Base-by-base conservation (phyloP, 192 early-diverging fungal species). In the Backusella luteola region DNA sequence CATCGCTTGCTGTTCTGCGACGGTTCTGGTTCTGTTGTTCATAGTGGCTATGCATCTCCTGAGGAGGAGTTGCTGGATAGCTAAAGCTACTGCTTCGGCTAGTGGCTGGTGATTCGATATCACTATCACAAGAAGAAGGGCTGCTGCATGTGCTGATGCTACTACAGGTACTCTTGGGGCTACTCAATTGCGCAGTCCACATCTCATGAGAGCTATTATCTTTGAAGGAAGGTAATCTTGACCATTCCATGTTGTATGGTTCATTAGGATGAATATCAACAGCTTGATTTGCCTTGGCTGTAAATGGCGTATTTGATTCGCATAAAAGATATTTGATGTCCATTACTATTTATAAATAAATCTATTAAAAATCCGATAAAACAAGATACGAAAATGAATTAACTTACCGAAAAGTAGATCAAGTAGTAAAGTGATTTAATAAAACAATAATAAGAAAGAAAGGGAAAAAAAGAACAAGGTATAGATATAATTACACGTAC, bases 281-380 rank as follows among this genome's bases (percentile, higher is more conserved):
- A 6, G 44, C 17, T 21, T 69, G 68, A 19, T 41, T 41, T 41
- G 36, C n/a, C n/a, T 49, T 72, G 17, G 39, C 12, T 17, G 70
- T 7, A 52, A 49, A 34, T 35, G 32, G 34, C 11, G 19, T 34
- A 4, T 34, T 36, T n/a, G 72, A 52, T 38, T 59, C 46, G 52
- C 49, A 73, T 73, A 73, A 59, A 59, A 73, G 72, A 73, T 59
- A 73, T 59, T 63, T 63, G 56, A 63, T 63, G 56, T 63, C 56
- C 56, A 63, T 63, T 63, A 23, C 56, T 63, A 29, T 29, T 63
- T 63, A 9, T 8, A 14, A 32, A 32, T 32, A 32, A 32, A 32
- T 63, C 29, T 63, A 29, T 63, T 63, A 63, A 63, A 53, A 63
- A 63, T 63, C 56, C 56, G 56, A 63, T 49, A 49, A 39, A 49